Evolutionary conservation across 352 stramenopile genomes (phyloP).

Genomic region (Pythium chondricola): DNA sequence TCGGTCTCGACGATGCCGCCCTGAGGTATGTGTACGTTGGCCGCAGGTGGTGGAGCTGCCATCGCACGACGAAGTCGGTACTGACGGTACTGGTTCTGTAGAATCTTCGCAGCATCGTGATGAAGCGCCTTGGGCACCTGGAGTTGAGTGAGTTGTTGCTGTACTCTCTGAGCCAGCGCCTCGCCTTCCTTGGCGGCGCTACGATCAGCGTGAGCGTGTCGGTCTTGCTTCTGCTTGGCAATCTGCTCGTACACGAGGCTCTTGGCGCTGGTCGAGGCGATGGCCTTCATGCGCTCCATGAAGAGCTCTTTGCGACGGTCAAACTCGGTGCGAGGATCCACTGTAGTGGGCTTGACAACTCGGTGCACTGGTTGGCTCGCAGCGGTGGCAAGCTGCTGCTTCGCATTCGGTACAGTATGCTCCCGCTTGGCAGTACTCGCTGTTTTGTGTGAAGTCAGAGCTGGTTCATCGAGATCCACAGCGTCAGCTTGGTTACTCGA

Average conservation of each 20-base stretch:
- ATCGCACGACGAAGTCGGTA: slow-evolving; percentile 6
- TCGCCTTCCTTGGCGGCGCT: background rate
- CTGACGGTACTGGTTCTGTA: slow-evolving; percentile 18
- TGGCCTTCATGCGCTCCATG: slow-evolving; percentile 66
- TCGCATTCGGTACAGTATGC: too few species aligned
- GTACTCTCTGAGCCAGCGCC: background rate
- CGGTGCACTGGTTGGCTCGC: background rate
- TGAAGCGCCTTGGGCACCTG: slow-evolving; percentile 29
- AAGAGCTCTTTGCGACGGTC: slow-evolving; percentile 67
- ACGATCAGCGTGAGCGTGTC: background rate
- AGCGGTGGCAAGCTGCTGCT: too few species aligned
- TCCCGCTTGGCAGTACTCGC: too few species aligned
- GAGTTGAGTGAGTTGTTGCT: slow-evolving; percentile 22
- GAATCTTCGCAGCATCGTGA: slow-evolving; percentile 27
- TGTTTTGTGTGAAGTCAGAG: too few species aligned
- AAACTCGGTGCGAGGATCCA: slow-evolving; percentile 36
- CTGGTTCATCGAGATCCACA: slow-evolving; percentile 28
- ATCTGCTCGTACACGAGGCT: slow-evolving; percentile 73
- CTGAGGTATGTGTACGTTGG: background rate
- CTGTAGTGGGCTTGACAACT: background rate
- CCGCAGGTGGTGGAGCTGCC: background rate
- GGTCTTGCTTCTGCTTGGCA: slow-evolving; percentile 37
- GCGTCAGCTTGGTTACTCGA: background rate
- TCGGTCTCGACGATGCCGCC: slow-evolving; percentile 18
- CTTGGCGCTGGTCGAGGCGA: slow-evolving; percentile 53